A percentile compares a stretch with the other conserved stretches of the same genome.
phyloP scores from a whole-genome alignment of 192 early-diverging fungal species.

The Coemansia sp. region DNA sequence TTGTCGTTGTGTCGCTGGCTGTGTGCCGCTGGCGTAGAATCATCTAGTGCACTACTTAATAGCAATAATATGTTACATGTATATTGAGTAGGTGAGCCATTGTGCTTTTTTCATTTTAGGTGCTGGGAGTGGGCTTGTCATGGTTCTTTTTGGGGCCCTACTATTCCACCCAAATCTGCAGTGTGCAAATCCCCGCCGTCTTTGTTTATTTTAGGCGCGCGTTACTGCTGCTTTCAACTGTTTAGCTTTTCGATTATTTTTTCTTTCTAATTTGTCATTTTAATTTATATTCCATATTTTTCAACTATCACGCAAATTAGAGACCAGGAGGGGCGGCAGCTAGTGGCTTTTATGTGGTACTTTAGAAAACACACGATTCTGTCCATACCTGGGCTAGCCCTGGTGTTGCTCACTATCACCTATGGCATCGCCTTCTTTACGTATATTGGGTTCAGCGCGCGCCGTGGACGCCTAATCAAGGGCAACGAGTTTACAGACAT shows the following conservation, averaged over 20 bases:
- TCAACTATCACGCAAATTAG: neutral
- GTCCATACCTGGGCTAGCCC: constrained; percentile 45
- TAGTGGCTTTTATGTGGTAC: constrained; percentile 28
- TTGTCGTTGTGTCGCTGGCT: constrained; percentile 28
- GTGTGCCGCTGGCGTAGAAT: constrained; percentile 46
- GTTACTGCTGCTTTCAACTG: neutral
- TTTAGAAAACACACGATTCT: constrained; percentile 48
- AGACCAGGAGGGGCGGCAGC: neutral
- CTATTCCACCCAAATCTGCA: neutral
- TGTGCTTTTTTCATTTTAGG: neutral
- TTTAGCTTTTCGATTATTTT: constrained; percentile 8
- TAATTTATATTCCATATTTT: constrained; percentile 3
- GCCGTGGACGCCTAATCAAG: constrained; percentile 32
- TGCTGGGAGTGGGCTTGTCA: too few relatives aligned
- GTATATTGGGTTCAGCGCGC: constrained; percentile 39
- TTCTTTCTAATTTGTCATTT: neutral
- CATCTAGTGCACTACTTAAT: constrained; percentile 15
- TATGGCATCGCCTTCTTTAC: constrained; percentile 45
- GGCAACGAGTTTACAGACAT: constrained; percentile 45
- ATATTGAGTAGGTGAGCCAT: neutral
- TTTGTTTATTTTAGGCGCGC: constrained; percentile 9
- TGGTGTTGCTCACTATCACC: constrained; percentile 27
- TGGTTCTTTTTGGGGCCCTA: neutral
- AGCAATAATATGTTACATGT: neutral
- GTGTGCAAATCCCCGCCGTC: constrained; percentile 7